A percentile compares a stretch with the other conserved stretches of the same genome.
Evolutionary conservation across 202 grass and related monocot species (phyloP).

Genomic region (Hordeum pubiflorum): DNA sequence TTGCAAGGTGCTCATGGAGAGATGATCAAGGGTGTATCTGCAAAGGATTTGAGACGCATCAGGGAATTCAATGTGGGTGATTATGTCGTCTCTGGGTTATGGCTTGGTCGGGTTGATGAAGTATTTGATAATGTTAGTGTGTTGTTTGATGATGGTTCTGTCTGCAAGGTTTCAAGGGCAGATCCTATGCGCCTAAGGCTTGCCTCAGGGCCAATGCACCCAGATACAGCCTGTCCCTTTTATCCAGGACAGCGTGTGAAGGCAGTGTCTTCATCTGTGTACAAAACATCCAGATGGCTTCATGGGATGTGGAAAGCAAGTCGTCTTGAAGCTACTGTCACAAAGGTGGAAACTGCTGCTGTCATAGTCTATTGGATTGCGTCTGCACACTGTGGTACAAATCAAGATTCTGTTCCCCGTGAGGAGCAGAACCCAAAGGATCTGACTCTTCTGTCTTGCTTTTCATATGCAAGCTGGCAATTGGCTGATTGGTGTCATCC

Average conservation of each 20-base stretch:
- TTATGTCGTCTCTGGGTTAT: conserved; percentile 72
- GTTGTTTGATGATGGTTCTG: conserved; percentile 84
- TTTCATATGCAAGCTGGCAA: conserved; percentile 74
- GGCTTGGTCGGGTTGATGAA: conserved; percentile 89
- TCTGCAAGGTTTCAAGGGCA: conserved; percentile 76
- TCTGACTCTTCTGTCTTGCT: conserved; percentile 74
- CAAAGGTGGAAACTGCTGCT: conserved; percentile 71
- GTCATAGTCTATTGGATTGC: conserved; percentile 88
- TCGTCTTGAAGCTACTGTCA: conserved; percentile 72
- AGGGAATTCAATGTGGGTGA: conserved; percentile 81
- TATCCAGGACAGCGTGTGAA: conserved; percentile 88
- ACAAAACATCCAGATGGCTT: conserved; percentile 75
- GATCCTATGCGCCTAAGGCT: conserved; percentile 64
- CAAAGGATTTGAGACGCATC: conserved; percentile 65
- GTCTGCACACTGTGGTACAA: conserved; percentile 60
- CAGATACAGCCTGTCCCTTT: conserved; percentile 67
- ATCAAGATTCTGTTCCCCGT: conserved; percentile 44
- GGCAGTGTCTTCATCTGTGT: conserved; percentile 78
- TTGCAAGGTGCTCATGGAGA: conserved; percentile 45
- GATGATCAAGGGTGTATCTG: conserved; percentile 53
- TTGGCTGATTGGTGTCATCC: conserved; percentile 85
- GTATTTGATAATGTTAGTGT: conserved; percentile 91
- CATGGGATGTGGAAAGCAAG: conserved; percentile 76
- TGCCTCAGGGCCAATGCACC: conserved; percentile 45
- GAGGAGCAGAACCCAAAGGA: conserved; percentile 86